Evolutionary conservation across 176 grass and related monocot species (phyloP).

Genomic region (Echinochloa phyllopogon): DNA sequence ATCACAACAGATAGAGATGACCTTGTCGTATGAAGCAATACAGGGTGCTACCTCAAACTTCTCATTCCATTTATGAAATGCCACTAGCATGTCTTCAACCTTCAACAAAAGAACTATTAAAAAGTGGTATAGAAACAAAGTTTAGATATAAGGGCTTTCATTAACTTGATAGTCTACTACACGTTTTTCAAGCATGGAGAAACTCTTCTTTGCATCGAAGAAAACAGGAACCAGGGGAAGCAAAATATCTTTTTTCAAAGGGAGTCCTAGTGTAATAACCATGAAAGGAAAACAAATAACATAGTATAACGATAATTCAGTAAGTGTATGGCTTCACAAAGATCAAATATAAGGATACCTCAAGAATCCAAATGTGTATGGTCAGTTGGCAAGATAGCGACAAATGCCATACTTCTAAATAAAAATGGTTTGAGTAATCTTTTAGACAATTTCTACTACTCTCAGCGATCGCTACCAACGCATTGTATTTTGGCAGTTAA

Average conservation of each 20-base stretch:
- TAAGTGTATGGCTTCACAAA: background rate
- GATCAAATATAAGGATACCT: constrained; percentile 19
- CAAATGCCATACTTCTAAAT: constrained; percentile 30
- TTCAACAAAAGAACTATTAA: constrained; percentile 55
- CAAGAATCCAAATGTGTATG: background rate
- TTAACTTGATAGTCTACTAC: constrained; percentile 35
- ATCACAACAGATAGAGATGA: constrained; percentile 69
- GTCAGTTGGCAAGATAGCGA: background rate
- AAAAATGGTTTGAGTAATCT: background rate
- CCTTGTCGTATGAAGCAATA: constrained; percentile 60
- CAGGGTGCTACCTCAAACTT: constrained; percentile 66
- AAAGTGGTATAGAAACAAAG: constrained; percentile 17
- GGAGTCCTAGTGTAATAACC: constrained; percentile 16
- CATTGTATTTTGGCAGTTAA: background rate
- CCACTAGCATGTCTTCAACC: constrained; percentile 72
- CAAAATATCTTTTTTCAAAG: background rate
- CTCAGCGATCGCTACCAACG: background rate
- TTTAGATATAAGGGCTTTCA: constrained; percentile 25
- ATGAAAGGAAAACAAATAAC: background rate
- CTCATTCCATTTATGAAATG: constrained; percentile 70
- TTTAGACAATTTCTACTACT: constrained; percentile 20
- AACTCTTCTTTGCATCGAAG: background rate
- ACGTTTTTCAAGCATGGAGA: constrained; percentile 13
- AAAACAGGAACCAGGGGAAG: constrained; percentile 10
- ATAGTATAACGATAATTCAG: constrained; percentile 31